A percentile compares a stretch with the other conserved stretches of the same genome.
These are phyloP conservation scores for Gossypium turneri DNA, from an alignment of 345 rosid genomes.

Conservation along the genomic window DNA sequence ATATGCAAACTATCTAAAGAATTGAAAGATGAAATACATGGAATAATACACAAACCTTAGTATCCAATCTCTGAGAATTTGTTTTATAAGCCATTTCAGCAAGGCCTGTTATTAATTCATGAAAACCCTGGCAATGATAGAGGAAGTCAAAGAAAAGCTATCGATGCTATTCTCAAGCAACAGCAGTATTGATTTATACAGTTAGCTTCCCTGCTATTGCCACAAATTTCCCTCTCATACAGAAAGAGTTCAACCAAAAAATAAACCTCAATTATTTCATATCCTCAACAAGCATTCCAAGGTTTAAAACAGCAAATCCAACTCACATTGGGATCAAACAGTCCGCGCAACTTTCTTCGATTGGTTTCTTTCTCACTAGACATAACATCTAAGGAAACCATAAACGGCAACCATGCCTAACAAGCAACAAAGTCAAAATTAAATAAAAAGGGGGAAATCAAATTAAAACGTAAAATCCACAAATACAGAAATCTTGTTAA, in stretches of 20 bases:
- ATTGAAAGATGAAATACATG: background rate
- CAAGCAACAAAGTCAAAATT: background rate
- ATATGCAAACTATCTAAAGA: background rate
- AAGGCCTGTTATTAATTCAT: constrained; percentile 50
- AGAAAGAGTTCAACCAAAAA: background rate
- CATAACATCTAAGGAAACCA: background rate
- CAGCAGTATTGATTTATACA: background rate
- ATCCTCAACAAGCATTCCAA: background rate
- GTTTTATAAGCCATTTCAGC: constrained; percentile 29
- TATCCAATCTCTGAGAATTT: constrained; percentile 30
- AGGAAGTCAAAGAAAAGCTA: background rate
- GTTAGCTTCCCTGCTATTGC: background rate
- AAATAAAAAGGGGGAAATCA: background rate
- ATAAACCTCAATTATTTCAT: background rate
- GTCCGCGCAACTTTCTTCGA: background rate
- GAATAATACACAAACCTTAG: constrained; percentile 40
- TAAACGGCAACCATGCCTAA: constrained; percentile 8
- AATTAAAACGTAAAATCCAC: background rate
- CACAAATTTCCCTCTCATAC: background rate
- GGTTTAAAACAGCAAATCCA: background rate
- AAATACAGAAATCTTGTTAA: background rate
- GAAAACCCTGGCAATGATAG: constrained; percentile 51
- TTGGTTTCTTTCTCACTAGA: background rate
- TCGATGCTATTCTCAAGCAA: background rate
- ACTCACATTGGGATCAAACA: constrained; percentile 11